These are phyloP conservation scores for Agarophyton chilense DNA, from an alignment of 23 red algal genomes.

Conservation along the genomic window DNA sequence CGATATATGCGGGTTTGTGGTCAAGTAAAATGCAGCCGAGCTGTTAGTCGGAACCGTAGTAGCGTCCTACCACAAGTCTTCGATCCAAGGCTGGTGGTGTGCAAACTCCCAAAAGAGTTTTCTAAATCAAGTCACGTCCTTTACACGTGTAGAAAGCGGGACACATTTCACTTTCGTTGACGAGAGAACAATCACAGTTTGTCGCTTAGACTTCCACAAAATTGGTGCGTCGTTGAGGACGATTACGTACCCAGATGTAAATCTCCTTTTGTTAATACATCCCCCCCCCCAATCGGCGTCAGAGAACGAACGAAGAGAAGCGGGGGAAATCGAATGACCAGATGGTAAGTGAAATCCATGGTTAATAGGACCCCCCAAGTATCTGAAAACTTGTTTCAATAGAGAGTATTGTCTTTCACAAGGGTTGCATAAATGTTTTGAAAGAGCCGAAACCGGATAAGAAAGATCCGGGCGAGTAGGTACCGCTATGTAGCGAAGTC, in stretches of 20 bases:
- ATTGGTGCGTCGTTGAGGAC: too few species aligned
- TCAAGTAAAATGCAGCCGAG: background rate
- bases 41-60: background rate
- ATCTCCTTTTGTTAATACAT: background rate
- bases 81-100: background rate
- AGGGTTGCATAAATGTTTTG: background rate
- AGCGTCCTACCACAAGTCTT: background rate
- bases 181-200: too few species aligned
- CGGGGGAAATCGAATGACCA: background rate
- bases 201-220: too few species aligned
- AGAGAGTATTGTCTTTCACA: background rate
- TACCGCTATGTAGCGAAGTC: too few species aligned
- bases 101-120: too few species aligned
- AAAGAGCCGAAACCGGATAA: too few species aligned
- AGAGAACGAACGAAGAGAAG: background rate
- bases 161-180: too few species aligned
- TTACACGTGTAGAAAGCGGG: too few species aligned
- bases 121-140: too few species aligned
- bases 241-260: background rate
- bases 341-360: background rate
- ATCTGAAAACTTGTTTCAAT: too few species aligned
- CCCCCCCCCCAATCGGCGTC: constrained; percentile 24
- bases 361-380: too few species aligned
- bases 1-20: background rate
- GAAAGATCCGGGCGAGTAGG: too few species aligned